Evolutionary conservation across 2,329 filamentous ascomycete species (phyloP).

Genomic region (Phialophora macrospora): DNA sequence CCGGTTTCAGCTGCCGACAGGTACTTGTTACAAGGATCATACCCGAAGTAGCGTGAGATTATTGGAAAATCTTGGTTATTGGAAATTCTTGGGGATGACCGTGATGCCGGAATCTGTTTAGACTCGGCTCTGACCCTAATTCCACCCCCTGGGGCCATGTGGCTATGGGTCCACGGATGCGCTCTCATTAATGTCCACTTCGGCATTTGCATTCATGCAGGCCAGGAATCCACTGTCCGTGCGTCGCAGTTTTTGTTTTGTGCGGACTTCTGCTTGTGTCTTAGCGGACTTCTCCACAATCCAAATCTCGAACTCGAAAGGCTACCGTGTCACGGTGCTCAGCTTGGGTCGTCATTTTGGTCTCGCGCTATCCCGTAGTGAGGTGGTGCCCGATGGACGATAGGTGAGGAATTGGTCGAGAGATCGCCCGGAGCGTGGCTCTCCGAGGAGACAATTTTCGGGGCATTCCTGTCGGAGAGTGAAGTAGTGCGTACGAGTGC

Average conservation of each 20-base stretch:
- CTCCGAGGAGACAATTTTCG: background rate
- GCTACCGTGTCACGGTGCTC: background rate
- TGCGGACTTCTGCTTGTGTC: background rate
- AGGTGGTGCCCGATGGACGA: background rate
- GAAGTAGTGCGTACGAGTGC: background rate
- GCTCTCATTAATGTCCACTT: background rate
- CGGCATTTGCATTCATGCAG: background rate
- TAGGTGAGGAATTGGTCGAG: background rate
- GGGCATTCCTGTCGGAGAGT: background rate
- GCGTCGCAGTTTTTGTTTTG: background rate
- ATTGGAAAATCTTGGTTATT: background rate
- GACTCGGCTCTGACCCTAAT: background rate
- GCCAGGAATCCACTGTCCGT: background rate
- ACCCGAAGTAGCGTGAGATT: background rate
- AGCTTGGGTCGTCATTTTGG: slow-evolving; percentile 10
- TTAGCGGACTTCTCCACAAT: slow-evolving; percentile 14
- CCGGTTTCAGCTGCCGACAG: background rate
- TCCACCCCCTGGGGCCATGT: background rate
- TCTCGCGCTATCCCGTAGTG: background rate
- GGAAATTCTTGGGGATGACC: background rate
- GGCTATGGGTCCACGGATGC: background rate
- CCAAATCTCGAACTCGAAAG: slow-evolving; percentile 14
- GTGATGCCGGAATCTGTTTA: background rate
- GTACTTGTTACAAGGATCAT: background rate
- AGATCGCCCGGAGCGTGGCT: background rate